Conservation (phyloP, 129 eudicot species). For the Artemisia argyi region DNA sequence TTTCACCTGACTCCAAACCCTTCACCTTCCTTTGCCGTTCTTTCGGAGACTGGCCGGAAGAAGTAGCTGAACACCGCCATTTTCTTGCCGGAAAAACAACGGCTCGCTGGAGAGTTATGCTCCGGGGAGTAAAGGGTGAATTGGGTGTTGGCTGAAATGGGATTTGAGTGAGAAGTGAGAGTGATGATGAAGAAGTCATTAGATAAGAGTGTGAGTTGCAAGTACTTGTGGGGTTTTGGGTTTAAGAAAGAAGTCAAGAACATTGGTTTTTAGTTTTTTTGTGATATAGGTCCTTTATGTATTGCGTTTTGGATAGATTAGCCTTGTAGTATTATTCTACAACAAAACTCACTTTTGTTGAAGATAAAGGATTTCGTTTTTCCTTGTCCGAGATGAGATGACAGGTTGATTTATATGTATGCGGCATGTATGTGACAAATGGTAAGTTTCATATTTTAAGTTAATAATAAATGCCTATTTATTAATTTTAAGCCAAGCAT, state of each 20-base stretch:
- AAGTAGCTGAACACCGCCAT: conserved; percentile 54
- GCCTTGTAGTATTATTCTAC: too few relatives aligned
- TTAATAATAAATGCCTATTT: too few relatives aligned
- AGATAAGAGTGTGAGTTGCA: conserved; percentile 25
- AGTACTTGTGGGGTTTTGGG: conserved; percentile 37
- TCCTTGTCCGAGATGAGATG: too few relatives aligned
- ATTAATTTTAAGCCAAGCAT: too few relatives aligned
- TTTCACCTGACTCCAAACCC: conserved; percentile 35
- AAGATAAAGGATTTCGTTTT: too few relatives aligned
- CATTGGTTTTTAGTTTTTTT: neutral
- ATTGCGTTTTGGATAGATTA: too few relatives aligned
- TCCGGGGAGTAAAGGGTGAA: conserved; percentile 9
- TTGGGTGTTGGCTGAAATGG: conserved; percentile 33
- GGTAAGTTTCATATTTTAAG: too few relatives aligned
- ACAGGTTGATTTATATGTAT: too few relatives aligned
- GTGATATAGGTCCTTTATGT: neutral
- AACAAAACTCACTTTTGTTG: too few relatives aligned
- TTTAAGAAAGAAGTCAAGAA: conserved; percentile 14
- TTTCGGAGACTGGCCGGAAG: conserved; percentile 42
- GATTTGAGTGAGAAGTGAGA: conserved; percentile 32
- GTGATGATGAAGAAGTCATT: conserved; percentile 39
- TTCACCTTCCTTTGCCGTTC: conserved; percentile 29
- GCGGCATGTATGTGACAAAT: too few relatives aligned
- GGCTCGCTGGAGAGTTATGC: conserved; percentile 23
- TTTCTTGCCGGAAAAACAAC: conserved; percentile 35